Evolutionary conservation across 495 filamentous ascomycete species (phyloP).

Genomic region (Annulohypoxylon bovei): DNA sequence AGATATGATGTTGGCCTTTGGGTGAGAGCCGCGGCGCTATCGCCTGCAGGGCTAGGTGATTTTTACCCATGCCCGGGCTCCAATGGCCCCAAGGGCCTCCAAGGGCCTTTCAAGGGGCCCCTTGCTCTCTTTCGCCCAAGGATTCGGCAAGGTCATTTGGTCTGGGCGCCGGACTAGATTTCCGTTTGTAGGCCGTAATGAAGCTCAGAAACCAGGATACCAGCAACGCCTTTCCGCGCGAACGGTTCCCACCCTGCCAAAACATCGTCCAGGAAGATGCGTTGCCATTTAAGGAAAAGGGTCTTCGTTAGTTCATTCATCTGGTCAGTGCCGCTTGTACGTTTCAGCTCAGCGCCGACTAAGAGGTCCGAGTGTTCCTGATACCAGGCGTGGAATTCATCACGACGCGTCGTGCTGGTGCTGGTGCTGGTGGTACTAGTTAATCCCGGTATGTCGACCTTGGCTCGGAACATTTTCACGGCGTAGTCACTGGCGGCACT

Average conservation of each 20-base stretch:
- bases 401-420: conserved; percentile 6
- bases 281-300: conserved; percentile 32
- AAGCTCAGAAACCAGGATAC: conserved; percentile 34
- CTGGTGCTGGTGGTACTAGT: neutral
- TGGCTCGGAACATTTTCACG: conserved; percentile 34
- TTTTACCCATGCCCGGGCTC: conserved; percentile 26
- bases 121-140: conserved; percentile 25
- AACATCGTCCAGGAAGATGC: conserved; percentile 30
- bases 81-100: neutral
- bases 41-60: conserved; percentile 39
- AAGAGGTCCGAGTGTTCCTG: conserved; percentile 23
- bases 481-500: conserved; percentile 16
- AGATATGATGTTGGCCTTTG: conserved; percentile 42
- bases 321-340: conserved; percentile 16
- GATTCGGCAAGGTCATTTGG: conserved; percentile 39
- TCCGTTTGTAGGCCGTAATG: conserved; percentile 41
- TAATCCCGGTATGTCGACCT: conserved; percentile 22
- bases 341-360: conserved; percentile 28
- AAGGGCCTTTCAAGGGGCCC: neutral
- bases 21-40: conserved; percentile 42
- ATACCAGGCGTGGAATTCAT: conserved; percentile 30
- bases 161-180: conserved; percentile 43
- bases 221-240: conserved; percentile 29
- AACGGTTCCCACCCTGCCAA: conserved; percentile 38
- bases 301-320: conserved; percentile 25